Base-by-base conservation (phyloP, 2,329 filamentous ascomycete species). In the Xylariaceae sp. region DNA sequence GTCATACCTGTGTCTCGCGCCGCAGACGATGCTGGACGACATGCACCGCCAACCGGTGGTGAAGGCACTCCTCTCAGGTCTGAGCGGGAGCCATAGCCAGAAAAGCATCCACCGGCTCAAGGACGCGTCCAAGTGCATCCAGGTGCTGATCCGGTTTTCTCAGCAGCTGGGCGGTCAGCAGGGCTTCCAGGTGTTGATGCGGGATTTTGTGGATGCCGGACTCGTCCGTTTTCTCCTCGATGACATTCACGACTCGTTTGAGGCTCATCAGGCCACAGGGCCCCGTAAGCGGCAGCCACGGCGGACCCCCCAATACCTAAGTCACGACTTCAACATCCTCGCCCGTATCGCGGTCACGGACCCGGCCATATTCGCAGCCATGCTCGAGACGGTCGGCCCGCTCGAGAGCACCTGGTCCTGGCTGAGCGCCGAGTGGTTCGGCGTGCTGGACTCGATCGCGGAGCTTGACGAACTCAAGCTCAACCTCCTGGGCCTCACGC, bases 271-370 rank as follows among this genome's bases (percentile, higher is more conserved):
- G 59, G 87, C 85, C 0, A 85, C 85, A 0, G 90, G 92, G 0
- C 89, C 90, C 0, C 85, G 86, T 54, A 74, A 75, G 17, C 84
- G 75, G 50, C 70, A 77, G 14, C 75, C 81, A 28, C 76, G 78
- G 19, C 75, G 96, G 23, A 83, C 83, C 51, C 78, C 81, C 9
- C 73, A 88, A 9, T 81, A 85, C 1, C 81, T 95, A 56, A 85
- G 85, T 0, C 86, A 95, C 57, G 95, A 94, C 59, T 84, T 94
- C 55, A 76, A 79, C 4, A 79, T 97, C 2, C 71, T 98, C 2
- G 82, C 87, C 2, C 83, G 89, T 1, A 73, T 97, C 12, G 77
- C 82, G 0, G 66, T 94, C 2, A 80, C 81, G 1, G 83, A 84
- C 26, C 86, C 89, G 1, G 63, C 64, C 2, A 67, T 85, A 2